Conservation (phyloP, 129 eudicot genomes). For the Saussurea involucrata region DNA sequence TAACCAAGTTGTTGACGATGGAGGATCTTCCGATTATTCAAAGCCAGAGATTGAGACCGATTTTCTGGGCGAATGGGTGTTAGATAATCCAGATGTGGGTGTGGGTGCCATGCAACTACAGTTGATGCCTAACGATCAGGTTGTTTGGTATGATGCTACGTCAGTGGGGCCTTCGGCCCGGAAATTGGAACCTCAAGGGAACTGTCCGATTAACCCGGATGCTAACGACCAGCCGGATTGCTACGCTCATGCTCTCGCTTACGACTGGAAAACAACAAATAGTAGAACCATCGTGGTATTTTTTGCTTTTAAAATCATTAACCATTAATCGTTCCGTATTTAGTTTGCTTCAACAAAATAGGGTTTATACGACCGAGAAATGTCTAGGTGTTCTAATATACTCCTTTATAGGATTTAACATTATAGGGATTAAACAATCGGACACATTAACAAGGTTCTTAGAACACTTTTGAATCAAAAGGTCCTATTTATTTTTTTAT, state of each 20-base stretch:
- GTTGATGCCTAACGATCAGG: constrained; percentile 64
- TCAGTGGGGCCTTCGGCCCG: constrained; percentile 49
- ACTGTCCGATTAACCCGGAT: constrained; percentile 25
- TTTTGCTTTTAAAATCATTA: background rate
- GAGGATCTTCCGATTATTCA: background rate
- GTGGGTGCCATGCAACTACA: constrained; percentile 79
- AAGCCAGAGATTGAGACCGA: constrained; percentile 22
- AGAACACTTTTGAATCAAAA: too few species aligned
- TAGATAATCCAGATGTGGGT: constrained; percentile 38
- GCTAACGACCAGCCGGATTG: constrained; percentile 39
- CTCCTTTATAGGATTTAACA: background rate
- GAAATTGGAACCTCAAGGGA: constrained; percentile 22
- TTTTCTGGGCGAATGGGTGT: constrained; percentile 33
- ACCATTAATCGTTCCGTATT: background rate
- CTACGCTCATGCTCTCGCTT: constrained; percentile 63
- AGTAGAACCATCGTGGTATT: constrained; percentile 43
- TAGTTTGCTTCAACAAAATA: background rate
- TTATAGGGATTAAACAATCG: too few species aligned
- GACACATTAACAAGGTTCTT: background rate
- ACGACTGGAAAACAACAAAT: constrained; percentile 40
- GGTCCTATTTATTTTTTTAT: too few species aligned
- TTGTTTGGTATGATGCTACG: constrained; percentile 60
- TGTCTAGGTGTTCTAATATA: background rate
- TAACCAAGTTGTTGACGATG: background rate
- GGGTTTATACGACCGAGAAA: background rate